Conservation (phyloP, 1,284 basidiomycete genomes). For the Cutaneotrichosporon sp. region DNA sequence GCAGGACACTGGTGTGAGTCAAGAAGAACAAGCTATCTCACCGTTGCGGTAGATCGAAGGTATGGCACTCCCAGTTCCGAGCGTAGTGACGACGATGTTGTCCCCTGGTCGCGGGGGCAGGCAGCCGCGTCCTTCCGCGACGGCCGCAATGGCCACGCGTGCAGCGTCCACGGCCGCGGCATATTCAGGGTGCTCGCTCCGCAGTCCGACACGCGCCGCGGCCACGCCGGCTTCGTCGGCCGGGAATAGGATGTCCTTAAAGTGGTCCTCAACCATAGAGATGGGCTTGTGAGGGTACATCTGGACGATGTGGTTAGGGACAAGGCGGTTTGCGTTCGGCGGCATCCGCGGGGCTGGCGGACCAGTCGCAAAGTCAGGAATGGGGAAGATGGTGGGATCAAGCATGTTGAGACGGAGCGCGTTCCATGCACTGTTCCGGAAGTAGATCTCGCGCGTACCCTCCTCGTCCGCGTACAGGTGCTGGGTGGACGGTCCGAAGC, state of each 20-base stretch:
- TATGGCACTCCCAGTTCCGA: slow-evolving; percentile 85
- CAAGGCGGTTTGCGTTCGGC: slow-evolving; percentile 55
- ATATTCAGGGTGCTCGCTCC: slow-evolving; percentile 27
- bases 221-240: slow-evolving; percentile 30
- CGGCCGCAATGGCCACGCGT: slow-evolving; percentile 25
- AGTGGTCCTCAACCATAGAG: slow-evolving; percentile 23
- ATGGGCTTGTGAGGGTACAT: slow-evolving; percentile 37
- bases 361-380: slow-evolving; percentile 54
- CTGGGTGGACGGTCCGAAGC: slow-evolving; percentile 64
- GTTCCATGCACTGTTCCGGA: slow-evolving; percentile 69
- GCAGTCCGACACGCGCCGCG: slow-evolving; percentile 19
- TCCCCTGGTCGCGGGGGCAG: slow-evolving; percentile 56
- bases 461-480: slow-evolving; percentile 67
- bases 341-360: slow-evolving; percentile 53
- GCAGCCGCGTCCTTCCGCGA: slow-evolving; percentile 2
- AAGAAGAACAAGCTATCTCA: background rate
- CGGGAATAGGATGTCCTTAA: slow-evolving; percentile 35
- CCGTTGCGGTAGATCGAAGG: slow-evolving; percentile 77
- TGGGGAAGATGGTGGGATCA: slow-evolving; percentile 70
- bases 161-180: slow-evolving; percentile 30
- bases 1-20: slow-evolving; percentile 60
- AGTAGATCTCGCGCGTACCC: slow-evolving; percentile 68
- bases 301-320: slow-evolving; percentile 30
- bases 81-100: slow-evolving; percentile 69
- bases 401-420: slow-evolving; percentile 71